Base-by-base conservation (phyloP, 73 alveolate species). In the Uronychia setigera region DNA sequence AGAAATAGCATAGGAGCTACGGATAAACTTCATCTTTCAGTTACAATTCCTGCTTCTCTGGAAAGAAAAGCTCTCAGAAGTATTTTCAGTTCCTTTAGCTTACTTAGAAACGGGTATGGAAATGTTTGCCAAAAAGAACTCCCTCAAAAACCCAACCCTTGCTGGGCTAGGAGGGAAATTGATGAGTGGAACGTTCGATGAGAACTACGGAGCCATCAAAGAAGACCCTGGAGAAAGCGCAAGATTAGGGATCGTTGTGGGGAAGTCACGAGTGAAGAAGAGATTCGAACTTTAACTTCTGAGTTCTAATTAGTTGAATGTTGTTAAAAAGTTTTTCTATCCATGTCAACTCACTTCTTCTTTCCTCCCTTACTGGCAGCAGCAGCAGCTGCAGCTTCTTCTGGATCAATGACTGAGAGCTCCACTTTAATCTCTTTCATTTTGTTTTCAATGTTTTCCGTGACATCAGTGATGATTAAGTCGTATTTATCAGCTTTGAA, bases 401-500 rank as follows among this genome's bases (percentile, higher is more conserved):
- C 94, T 14, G 94, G 91, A 31, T 88, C 87, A 46, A 88, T 78
- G 29, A 88, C 35, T 11, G 58, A 34, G 26, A 88, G 81, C 26
- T 77, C 94, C 1, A 83, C 59, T 31, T 31, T 88, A 11, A 83
- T 57, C 33, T 88, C 91, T 0, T 25, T 31, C 79, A 83, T 60
- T 25, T 76, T 77, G 14, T 32, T 30, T 29, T 82, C 82, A 31
- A 89, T 78, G 26, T 84, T 80, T 60, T 82, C 77, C 1, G 95
- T 89, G 26, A 89, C 89, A 79, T 89, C 95, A 14, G 75, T 77
- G 31, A 84, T 85, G 1, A 31, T 35, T n/a, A 89, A 58, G 33
- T 89, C 89, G 78, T 84, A 89, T 32, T 67, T 84, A 19, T 90
- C 95, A 58, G 82, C 80, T 31, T 60, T 78, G 77, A 84, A 89